Evolutionary conservation across 495 filamentous ascomycete species (phyloP).

Genomic region (Penicillium dipodomyicola): DNA sequence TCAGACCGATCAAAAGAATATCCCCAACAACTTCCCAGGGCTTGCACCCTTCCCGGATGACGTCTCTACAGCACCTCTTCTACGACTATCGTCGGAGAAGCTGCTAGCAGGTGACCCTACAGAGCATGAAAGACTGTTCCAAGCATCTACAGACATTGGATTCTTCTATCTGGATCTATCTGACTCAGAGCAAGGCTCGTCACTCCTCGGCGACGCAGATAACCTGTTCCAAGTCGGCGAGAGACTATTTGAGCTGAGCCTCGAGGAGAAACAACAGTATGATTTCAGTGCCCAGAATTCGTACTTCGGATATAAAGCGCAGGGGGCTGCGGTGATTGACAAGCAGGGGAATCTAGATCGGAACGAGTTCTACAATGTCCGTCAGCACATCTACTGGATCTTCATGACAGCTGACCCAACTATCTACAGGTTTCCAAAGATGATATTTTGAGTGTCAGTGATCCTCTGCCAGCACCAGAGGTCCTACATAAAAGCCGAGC

Average conservation of each 20-base stretch:
- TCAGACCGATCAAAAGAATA: not conserved
- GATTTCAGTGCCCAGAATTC: conserved; percentile 41
- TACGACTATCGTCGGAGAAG: conserved; percentile 52
- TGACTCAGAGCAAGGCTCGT: conserved; percentile 35
- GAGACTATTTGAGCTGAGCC: conserved; percentile 46
- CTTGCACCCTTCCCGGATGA: conserved; percentile 53
- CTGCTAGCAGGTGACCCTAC: conserved; percentile 39
- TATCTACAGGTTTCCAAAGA: conserved; percentile 48
- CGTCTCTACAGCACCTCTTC: conserved; percentile 54
- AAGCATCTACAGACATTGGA: conserved; percentile 53
- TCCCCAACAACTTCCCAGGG: conserved; percentile 24
- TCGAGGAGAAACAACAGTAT: conserved; percentile 55
- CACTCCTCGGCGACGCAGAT: conserved; percentile 45
- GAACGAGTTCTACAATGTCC: conserved; percentile 64
- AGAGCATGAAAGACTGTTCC: conserved; percentile 47
- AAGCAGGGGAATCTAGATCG: conserved; percentile 52
- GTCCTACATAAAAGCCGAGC: conserved; percentile 38
- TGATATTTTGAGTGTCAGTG: conserved; percentile 48
- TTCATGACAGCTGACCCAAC: not conserved
- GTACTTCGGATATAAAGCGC: conserved; percentile 58
- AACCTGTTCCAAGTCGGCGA: conserved; percentile 46
- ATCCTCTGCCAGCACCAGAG: conserved; percentile 45
- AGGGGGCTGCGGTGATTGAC: conserved; percentile 51
- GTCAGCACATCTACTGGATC: conserved; percentile 4
- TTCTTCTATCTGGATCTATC: conserved; percentile 63